Conservation (phyloP, 805 yeast genomes). For the Yamadazyma endophytica region DNA sequence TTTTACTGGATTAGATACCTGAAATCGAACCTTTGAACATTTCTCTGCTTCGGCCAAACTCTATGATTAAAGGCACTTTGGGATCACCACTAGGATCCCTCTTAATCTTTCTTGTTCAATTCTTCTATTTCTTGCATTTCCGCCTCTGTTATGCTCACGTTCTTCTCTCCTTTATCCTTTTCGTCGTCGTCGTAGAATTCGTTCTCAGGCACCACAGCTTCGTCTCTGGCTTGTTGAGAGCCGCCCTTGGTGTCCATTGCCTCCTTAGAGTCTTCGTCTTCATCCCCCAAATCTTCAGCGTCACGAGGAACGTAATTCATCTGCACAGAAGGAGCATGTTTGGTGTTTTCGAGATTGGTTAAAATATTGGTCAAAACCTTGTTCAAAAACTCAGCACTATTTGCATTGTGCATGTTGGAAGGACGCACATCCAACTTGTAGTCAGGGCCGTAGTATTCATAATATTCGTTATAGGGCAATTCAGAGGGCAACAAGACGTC, state of each 20-base stretch:
- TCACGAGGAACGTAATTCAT: slow-evolving; percentile 86
- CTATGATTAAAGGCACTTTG: too few species aligned
- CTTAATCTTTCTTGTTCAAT: slow-evolving; percentile 19
- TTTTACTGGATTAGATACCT: too few species aligned
- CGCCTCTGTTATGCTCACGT: slow-evolving; percentile 30
- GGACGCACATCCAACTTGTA: slow-evolving; percentile 93
- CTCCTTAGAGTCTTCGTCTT: slow-evolving; percentile 73
- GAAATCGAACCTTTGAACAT: too few species aligned
- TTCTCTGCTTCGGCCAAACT: too few species aligned
- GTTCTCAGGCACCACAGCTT: slow-evolving; percentile 60
- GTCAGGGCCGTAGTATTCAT: slow-evolving; percentile 97
- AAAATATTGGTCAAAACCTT: slow-evolving; percentile 75
- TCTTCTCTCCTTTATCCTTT: slow-evolving; percentile 35
- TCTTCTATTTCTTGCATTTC: slow-evolving; percentile 36
- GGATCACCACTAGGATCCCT: slow-evolving; percentile 1
- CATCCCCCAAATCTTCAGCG: slow-evolving; percentile 81
- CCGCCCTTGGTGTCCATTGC: slow-evolving; percentile 92
- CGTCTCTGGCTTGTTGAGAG: slow-evolving; percentile 79
- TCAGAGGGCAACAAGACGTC: slow-evolving; percentile 72
- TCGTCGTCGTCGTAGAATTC: slow-evolving; percentile 75
- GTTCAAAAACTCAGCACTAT: slow-evolving; percentile 86
- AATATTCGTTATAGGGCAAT: slow-evolving; percentile 91
- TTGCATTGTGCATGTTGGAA: slow-evolving; percentile 94
- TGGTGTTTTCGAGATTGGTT: slow-evolving; percentile 79
- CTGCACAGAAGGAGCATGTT: slow-evolving; percentile 96